Percentiles rank a stretch among this genome's conserved stretches.
phyloP scores from a whole-genome alignment of 2,329 filamentous ascomycete species.

The Colletotrichum lindemuthianum region DNA sequence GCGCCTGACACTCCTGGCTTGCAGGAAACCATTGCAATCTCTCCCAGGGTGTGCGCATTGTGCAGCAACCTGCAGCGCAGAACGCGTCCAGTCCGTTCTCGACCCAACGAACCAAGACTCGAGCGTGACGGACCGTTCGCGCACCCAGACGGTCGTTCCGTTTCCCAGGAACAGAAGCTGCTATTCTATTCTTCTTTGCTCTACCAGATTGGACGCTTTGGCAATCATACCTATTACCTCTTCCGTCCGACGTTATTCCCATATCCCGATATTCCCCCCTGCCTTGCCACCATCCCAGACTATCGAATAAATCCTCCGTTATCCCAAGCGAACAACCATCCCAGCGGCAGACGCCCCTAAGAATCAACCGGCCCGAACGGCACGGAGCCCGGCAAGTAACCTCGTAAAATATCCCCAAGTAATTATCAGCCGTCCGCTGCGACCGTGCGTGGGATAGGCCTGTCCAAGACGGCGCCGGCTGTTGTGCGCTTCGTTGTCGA shows the following conservation, averaged over 20 bases:
- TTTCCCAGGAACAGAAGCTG: conserved; percentile 4
- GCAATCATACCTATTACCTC: background rate
- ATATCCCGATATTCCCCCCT: no score
- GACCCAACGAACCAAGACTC: no score
- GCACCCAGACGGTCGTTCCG: background rate
- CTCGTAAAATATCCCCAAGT: background rate
- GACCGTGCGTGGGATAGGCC: conserved; percentile 4
- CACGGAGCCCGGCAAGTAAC: conserved; percentile 14
- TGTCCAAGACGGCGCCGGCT: background rate
- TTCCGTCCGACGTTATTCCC: background rate
- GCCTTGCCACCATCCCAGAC: background rate
- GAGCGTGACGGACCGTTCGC: background rate
- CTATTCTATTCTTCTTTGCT: background rate
- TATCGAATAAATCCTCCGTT: background rate
- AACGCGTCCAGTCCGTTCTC: no score
- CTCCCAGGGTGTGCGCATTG: no score
- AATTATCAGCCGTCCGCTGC: conserved; percentile 1
- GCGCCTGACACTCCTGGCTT: conserved; percentile 7
- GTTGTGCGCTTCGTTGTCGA: no score
- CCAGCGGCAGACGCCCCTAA: background rate
- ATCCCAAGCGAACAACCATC: background rate
- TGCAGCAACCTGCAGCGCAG: no score
- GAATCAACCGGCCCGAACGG: conserved; percentile 7
- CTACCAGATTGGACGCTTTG: no score
- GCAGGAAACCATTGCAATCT: conserved; percentile 17